Percentiles rank a stretch among this genome's conserved stretches.
These are phyloP conservation scores for Daphne laureola DNA, from an alignment of 441 rosid genomes.

Conservation along the genomic window DNA sequence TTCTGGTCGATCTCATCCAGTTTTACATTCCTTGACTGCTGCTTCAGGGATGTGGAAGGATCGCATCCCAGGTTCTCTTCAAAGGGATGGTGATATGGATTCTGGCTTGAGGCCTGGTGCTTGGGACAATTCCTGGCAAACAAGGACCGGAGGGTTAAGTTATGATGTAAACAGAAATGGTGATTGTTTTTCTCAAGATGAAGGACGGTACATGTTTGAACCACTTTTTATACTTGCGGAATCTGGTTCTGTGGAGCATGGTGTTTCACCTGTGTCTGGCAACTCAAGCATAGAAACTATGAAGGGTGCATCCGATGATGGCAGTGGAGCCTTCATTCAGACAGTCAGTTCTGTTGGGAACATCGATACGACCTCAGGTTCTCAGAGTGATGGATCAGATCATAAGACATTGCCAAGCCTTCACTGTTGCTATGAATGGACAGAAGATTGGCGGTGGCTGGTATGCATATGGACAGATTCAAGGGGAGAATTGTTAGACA, in stretches of 20 bases:
- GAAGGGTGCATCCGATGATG: conserved; percentile 59
- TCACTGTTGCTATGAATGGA: conserved; percentile 99
- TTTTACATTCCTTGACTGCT: conserved; percentile 52
- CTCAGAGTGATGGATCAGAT: conserved; percentile 71
- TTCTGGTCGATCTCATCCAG: conserved; percentile 65
- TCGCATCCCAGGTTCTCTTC: conserved; percentile 75
- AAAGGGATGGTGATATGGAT: conserved; percentile 93
- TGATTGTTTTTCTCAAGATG: conserved; percentile 60
- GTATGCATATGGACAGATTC: conserved; percentile 99
- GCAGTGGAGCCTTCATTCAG: conserved; percentile 55
- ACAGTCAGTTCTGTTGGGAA: conserved; percentile 49
- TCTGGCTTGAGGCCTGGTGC: conserved; percentile 66
- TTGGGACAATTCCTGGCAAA: conserved; percentile 96
- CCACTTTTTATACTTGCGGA: conserved; percentile 97
- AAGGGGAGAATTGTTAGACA: conserved; percentile 97
- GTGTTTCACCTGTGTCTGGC: conserved; percentile 54
- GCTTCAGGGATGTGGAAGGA: conserved; percentile 92
- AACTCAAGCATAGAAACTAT: conserved; percentile 53
- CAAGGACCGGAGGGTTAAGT: conserved; percentile 74
- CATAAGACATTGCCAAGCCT: conserved; percentile 76
- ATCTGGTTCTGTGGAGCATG: conserved; percentile 91
- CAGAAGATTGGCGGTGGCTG: conserved; percentile 99
- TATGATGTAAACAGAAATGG: conserved; percentile 83
- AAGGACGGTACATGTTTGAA: conserved; percentile 78
- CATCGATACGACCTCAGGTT: conserved; percentile 55